Evolutionary conservation across 1,139 yeast genomes (phyloP).

Genomic region (Komagataea norvegica): DNA sequence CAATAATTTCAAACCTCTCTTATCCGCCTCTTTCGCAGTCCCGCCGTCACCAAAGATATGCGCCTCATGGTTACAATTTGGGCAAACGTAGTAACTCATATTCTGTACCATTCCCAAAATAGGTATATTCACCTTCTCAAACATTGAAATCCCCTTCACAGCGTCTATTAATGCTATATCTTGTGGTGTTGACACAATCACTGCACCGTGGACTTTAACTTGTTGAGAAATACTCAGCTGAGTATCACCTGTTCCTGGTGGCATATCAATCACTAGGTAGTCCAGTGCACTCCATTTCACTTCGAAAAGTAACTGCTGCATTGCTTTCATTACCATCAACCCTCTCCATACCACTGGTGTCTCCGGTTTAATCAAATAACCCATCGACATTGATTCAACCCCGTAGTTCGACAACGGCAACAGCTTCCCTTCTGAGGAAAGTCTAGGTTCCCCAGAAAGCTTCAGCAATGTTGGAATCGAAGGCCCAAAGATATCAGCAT

Average conservation of each 20-base stretch:
- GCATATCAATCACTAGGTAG: slow-evolving; percentile 73
- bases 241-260: slow-evolving; percentile 91
- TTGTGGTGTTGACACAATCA: slow-evolving; percentile 83
- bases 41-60: slow-evolving; percentile 75
- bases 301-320: slow-evolving; percentile 75
- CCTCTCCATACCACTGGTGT: slow-evolving; percentile 86
- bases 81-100: slow-evolving; percentile 75
- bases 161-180: slow-evolving; percentile 83
- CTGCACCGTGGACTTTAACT: slow-evolving; percentile 70
- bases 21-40: slow-evolving; percentile 52
- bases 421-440: slow-evolving; percentile 51
- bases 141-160: slow-evolving; percentile 76
- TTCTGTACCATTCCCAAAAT: slow-evolving; percentile 75
- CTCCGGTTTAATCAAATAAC: slow-evolving; percentile 65
- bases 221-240: slow-evolving; percentile 80
- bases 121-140: slow-evolving; percentile 68
- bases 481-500: slow-evolving; percentile 84
- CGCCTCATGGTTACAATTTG: slow-evolving; percentile 67
- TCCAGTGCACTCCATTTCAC: slow-evolving; percentile 78
- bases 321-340: slow-evolving; percentile 79
- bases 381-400: slow-evolving; percentile 85
- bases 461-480: slow-evolving; percentile 68
- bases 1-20: slow-evolving; percentile 45
- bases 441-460: slow-evolving; percentile 61
- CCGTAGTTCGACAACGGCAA: slow-evolving; percentile 77